These are phyloP conservation scores for Colletotrichum navitas DNA, from an alignment of 2,329 filamentous ascomycete genomes.

Conservation along the genomic window DNA sequence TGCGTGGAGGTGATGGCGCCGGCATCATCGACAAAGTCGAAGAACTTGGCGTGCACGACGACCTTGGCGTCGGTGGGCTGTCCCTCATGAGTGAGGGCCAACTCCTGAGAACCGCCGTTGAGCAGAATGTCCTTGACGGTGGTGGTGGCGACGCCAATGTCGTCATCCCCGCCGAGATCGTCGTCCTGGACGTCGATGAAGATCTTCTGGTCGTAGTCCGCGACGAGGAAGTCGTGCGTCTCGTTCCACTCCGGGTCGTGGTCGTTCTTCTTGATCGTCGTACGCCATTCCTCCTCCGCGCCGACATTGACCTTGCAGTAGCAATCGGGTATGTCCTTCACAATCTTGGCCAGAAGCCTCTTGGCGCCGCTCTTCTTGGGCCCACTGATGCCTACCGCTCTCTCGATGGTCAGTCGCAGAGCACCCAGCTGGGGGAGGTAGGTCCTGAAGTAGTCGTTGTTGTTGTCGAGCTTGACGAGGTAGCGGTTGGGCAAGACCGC, in stretches of 20 bases:
- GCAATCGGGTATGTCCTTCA: slow-evolving; percentile 62
- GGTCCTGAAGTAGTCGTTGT: slow-evolving; percentile 62
- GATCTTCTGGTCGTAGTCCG: slow-evolving; percentile 59
- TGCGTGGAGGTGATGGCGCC: slow-evolving; percentile 49
- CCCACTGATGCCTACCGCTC: slow-evolving; percentile 53
- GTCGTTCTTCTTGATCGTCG: slow-evolving; percentile 56
- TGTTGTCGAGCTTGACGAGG: slow-evolving; percentile 60
- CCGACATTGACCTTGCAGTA: slow-evolving; percentile 59
- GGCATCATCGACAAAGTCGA: slow-evolving; percentile 55
- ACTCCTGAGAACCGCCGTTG: slow-evolving; percentile 56
- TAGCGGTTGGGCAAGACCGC: slow-evolving; percentile 62
- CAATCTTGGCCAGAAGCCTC: slow-evolving; percentile 56
- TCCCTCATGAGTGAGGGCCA: slow-evolving; percentile 54
- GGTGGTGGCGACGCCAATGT: slow-evolving; percentile 57
- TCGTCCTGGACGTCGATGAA: slow-evolving; percentile 58
- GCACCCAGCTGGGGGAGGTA: slow-evolving; percentile 58
- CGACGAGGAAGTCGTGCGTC: slow-evolving; percentile 61
- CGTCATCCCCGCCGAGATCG: slow-evolving; percentile 57
- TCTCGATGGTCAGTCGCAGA: slow-evolving; percentile 58
- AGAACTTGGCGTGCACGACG: slow-evolving; percentile 55
- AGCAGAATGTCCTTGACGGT: slow-evolving; percentile 58
- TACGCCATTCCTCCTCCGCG: slow-evolving; percentile 59
- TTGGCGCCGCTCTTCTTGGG: slow-evolving; percentile 51
- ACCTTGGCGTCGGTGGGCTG: slow-evolving; percentile 53
- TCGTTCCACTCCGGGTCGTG: slow-evolving; percentile 61